Evolutionary conservation across 106 monocot genomes (phyloP), one percentile per base, ranked within the genome.

Genomic region (Amphibolis antarctica): DNA sequence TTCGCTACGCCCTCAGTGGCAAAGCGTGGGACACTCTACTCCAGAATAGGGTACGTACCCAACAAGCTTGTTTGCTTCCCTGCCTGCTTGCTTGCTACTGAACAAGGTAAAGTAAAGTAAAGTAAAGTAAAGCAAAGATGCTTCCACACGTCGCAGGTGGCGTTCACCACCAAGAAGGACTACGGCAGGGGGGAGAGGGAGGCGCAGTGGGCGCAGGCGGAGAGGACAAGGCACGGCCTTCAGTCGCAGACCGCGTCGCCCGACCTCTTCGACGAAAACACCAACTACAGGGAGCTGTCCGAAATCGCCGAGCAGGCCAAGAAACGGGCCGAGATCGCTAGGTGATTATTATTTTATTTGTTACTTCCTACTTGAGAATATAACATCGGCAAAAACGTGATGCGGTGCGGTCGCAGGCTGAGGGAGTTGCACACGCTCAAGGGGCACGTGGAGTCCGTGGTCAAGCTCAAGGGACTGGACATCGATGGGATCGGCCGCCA

Each of bases 101-200:
- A n/a, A n/a, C n/a, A 50, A 19, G n/a, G 1, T 6, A 5, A 18
- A 50, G 17, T 17, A 20, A 50, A 50, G n/a, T 17, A 50, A 20
- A 50, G 20, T n/a, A n/a, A n/a, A n/a, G n/a, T 51, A 9, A 20
- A 51, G n/a, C 20, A 20, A 15, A 51, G 4, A 19, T 11, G 11
- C 23, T 11, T 21, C 22, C 11, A 53, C 18, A 52, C 9, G 53
- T 21, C 11, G 15, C 56, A 65, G 73, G 66, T 59, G 20, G 73
- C 73, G 7, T 73, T 73, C 73, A 66, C 73, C 31, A 66, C 73
- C 0, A 73, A 66, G 59, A 73, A 59, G 73, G 73, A 73, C 31
- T 73, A 73, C 58, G 73, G 73, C 0, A 65, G 36, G 42, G 73
- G 65, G 5, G 73, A 73, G 73, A 73, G 73, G 49, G 65, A 73